Base-by-base conservation (phyloP, 139 green algal genomes). In the Chlamydomonas sp. region DNA sequence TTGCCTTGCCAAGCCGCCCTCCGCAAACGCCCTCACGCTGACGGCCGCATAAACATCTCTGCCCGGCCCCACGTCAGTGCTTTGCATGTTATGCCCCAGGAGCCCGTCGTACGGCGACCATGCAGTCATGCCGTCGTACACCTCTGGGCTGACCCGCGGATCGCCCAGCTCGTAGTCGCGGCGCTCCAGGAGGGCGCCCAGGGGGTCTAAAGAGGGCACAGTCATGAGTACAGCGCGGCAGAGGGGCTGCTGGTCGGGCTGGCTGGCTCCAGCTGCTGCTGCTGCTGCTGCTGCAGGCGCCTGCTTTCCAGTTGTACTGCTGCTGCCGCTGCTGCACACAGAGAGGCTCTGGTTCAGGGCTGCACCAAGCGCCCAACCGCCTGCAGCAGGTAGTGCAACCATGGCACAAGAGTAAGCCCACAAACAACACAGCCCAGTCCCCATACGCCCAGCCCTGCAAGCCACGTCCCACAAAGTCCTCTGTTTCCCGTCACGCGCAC, bases 281-380 rank as follows among this genome's bases (percentile, higher is more conserved):
- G 31, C 31, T 49, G 31, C 31, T 49, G 31, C 31, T 49, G 31
- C 31, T 49, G 31, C 31, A 49, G 31, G 31, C 31, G 31, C 31
- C 31, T 49, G 31, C 31, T 49, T 49, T 49, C 31, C 31, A 49
- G 31, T 49, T 49, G 31, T 49, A 49, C 31, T 49, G 31, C 31
- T 49, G 31, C 31, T 49, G 31, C 31, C 31, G 31, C 31, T 49
- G 31, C 31, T 49, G 31, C 31, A 49, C 31, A 49, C 31, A 49
- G 31, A 49, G 31, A 49, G 31, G 31, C 31, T 49, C 31, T 49
- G 31, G 72, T 81, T 84, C 10, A 91, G 58, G 14, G 84, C 84
- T 1, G 88, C 77, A 5, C 88, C 83, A 14, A 66, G 79, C 0
- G 84, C 78, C 88, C 88, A 91, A 5, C 64, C 88, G 1, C 88